Conservation (phyloP, 2,329 filamentous ascomycete species). For the Pseudogymnoascus pannorum region DNA sequence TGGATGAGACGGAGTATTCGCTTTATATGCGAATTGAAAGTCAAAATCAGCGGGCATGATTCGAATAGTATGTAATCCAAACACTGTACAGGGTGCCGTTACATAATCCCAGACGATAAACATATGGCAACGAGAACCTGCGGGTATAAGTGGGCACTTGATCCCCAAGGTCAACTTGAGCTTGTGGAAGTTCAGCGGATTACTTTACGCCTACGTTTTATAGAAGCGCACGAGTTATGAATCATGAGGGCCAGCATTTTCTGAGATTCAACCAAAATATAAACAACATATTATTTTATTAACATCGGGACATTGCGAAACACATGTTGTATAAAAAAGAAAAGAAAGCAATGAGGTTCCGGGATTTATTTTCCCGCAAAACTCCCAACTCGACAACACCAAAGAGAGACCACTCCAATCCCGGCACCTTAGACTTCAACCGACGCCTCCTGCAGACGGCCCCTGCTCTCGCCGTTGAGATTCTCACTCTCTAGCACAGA, state of each 20-base stretch:
- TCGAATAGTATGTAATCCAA: not conserved
- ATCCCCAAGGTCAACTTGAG: not conserved
- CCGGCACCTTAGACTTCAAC: conserved; percentile 29
- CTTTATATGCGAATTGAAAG: not conserved
- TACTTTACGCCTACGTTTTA: not conserved
- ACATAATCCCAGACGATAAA: not conserved
- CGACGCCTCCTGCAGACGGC: conserved; percentile 44
- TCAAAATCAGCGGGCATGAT: not conserved
- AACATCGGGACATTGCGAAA: conserved; percentile 7
- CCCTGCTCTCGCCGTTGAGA: conserved; percentile 50
- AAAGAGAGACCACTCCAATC: conserved; percentile 7
- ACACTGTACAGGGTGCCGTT: not conserved
- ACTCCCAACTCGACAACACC: conserved; percentile 9
- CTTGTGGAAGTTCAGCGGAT: not conserved
- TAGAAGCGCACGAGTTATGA: not conserved
- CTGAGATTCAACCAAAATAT: not conserved
- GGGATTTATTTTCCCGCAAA: not conserved
- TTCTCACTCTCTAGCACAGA: conserved; percentile 47
- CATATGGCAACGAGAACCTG: not conserved
- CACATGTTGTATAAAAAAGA: conserved; percentile 6
- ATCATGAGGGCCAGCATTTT: not conserved
- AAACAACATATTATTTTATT: conserved; percentile 9
- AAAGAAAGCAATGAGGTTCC: conserved; percentile 6
- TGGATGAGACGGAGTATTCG: not conserved
- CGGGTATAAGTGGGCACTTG: not conserved